These are phyloP conservation scores for Anisodus acutangulus DNA, from an alignment of 257 asterid species.

Conservation along the genomic window DNA sequence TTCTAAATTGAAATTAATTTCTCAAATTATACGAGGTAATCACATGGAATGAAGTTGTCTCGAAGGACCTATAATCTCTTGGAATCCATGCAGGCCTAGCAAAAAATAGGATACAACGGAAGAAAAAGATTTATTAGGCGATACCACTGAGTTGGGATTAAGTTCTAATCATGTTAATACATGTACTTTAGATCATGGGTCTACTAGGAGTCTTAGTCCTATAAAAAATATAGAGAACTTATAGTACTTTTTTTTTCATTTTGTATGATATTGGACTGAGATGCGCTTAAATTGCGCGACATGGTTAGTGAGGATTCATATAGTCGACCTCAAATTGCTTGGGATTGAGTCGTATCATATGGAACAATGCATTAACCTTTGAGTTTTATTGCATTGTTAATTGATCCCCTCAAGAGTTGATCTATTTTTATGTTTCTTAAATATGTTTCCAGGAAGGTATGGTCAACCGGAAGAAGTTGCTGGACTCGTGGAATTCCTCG, in stretches of 20 bases:
- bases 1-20: not conserved
- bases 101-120: not conserved
- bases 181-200: not conserved
- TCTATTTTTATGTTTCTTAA: not conserved
- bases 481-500: slow-evolving; percentile 52
- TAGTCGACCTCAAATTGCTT: not conserved
- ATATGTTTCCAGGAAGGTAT: slow-evolving; percentile 45
- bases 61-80: not conserved
- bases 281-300: not conserved
- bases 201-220: not conserved
- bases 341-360: not conserved
- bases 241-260: not conserved
- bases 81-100: slow-evolving; percentile 13
- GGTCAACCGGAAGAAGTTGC: slow-evolving; percentile 61
- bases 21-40: not conserved
- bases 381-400: not conserved
- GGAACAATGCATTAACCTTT: not conserved
- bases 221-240: not conserved
- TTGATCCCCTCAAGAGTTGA: not conserved
- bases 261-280: not conserved
- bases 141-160: not conserved
- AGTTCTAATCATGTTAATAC: not conserved
- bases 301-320: not conserved
- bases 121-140: not conserved
- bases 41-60: not conserved